Base-by-base conservation (phyloP, 352 stramenopile species). In the Pythium phragmiticola region DNA sequence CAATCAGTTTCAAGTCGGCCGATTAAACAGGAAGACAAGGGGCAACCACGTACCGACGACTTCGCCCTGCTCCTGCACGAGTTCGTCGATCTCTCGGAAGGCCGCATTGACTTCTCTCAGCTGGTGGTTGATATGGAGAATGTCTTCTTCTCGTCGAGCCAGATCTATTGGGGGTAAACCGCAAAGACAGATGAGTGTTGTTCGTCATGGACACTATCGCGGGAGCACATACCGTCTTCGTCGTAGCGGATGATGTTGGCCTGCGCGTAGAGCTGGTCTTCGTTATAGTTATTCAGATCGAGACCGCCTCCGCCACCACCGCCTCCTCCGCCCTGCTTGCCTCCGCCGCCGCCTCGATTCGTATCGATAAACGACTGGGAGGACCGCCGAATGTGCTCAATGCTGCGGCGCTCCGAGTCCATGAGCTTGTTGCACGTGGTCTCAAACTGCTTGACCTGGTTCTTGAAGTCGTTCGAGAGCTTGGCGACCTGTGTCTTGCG, bases 121-220 rank as follows among this genome's bases (percentile, higher is more conserved):
- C 58, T 95, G 85, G 57, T 94, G 84, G 68, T 93, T 94, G 65
- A 95, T 95, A 55, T 94, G 86, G 60, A 95, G 77, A 49, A 95
- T 95, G 48, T 95, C 87, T 28, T 95, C 81, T 60, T 95, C 87
- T 73, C 87, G 72, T 52, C 84, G 75, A 33, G 83, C 80, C 36
- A 95, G 26, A 58, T 95, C 86, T 94, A 60, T 5, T 58, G 17
- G 42, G 26, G 26, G 26, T 30, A 30, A 39, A 13, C 4, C 11
- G 7, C 34, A 39, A 11, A 39, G 3, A 39, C 4, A 39, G 11
- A 37, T 39, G 34, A 39, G 34, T 13, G 7, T 39, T 6, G 34
- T 13, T 39, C 7, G 4, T 13, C 34, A 39, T 14, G 4, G 26
- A 30, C 26, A 11, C 34, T 39, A 39, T 46, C 39, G 17, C 39